Conservation (phyloP, 2,329 filamentous ascomycete genomes). For the Anisogramma anomala region DNA sequence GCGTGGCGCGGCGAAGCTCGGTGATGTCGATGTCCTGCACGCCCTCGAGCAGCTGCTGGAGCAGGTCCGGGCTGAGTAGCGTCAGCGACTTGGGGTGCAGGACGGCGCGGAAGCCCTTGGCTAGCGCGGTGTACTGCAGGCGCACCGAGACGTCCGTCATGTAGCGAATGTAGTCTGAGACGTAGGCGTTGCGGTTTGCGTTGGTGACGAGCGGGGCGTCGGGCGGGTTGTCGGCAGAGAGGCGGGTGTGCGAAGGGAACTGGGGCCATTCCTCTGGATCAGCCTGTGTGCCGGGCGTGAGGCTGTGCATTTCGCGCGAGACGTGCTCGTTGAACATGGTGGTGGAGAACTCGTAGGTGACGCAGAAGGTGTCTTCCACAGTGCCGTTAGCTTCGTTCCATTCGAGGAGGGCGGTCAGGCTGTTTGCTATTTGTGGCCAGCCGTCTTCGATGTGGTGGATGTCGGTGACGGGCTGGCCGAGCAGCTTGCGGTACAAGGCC, state of each 20-base stretch:
- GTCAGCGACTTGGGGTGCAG: constrained; percentile 58
- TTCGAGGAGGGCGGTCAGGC: constrained; percentile 59
- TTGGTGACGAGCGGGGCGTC: constrained; percentile 68
- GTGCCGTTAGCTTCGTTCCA: constrained; percentile 67
- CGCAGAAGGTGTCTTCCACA: constrained; percentile 69
- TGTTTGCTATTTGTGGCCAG: constrained; percentile 71
- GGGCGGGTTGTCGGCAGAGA: constrained; percentile 28
- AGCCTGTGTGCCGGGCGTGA: constrained; percentile 17
- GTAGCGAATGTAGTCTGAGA: constrained; percentile 76
- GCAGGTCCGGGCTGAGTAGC: constrained; percentile 56
- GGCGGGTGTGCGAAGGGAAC: constrained; percentile 23
- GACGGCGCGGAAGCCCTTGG: constrained; percentile 66
- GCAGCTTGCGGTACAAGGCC: constrained; percentile 70
- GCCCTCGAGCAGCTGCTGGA: constrained; percentile 76
- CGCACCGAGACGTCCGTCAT: constrained; percentile 66
- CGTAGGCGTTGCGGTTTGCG: constrained; percentile 64
- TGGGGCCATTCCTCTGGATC: constrained; percentile 39
- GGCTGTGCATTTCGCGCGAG: constrained; percentile 42
- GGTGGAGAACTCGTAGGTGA: constrained; percentile 77
- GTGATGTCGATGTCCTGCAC: constrained; percentile 66
- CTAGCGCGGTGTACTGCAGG: constrained; percentile 70
- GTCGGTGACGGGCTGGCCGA: constrained; percentile 56
- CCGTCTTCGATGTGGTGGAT: constrained; percentile 73
- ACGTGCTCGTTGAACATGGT: constrained; percentile 45
- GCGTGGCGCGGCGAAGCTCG: constrained; percentile 57